phyloP scores from a whole-genome alignment of 129 eudicot genomes.

The Flaveria sonorensis region DNA sequence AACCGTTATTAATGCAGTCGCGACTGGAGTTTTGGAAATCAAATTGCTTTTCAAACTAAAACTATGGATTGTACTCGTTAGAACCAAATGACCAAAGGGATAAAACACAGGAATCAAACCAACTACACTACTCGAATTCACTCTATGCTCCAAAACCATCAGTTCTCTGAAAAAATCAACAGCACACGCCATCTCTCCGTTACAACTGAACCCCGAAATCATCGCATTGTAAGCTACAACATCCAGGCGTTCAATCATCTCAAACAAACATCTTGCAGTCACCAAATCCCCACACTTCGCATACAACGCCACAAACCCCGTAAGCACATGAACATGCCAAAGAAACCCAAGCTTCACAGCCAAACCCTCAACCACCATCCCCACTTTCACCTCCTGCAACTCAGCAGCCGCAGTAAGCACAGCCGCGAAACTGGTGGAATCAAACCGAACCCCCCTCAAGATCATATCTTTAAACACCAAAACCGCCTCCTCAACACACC shows the following conservation, averaged over 20 bases:
- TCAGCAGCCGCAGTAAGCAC: slow-evolving; percentile 71
- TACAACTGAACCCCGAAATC: slow-evolving; percentile 75
- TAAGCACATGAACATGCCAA: slow-evolving; percentile 65
- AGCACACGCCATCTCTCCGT: slow-evolving; percentile 49
- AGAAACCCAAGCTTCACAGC: slow-evolving; percentile 67
- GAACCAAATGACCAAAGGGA: slow-evolving; percentile 71
- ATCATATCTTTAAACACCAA: slow-evolving; percentile 59
- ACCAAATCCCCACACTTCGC: slow-evolving; percentile 65
- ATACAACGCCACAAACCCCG: slow-evolving; percentile 78
- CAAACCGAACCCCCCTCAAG: slow-evolving; percentile 42
- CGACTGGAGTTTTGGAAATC: slow-evolving; percentile 56
- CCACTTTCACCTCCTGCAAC: slow-evolving; percentile 64
- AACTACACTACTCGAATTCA: slow-evolving; percentile 74
- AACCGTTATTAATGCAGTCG: slow-evolving; percentile 84
- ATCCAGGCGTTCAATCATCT: slow-evolving; percentile 59
- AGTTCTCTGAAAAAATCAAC: slow-evolving; percentile 53
- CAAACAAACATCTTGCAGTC: slow-evolving; percentile 62
- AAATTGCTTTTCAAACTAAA: slow-evolving; percentile 61
- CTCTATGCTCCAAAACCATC: slow-evolving; percentile 49
- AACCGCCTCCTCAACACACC: slow-evolving; percentile 50
- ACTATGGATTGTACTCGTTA: slow-evolving; percentile 61
- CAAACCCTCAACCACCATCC: slow-evolving; percentile 65
- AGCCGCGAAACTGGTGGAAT: slow-evolving; percentile 74
- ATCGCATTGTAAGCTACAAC: slow-evolving; percentile 76
- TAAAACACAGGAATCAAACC: slow-evolving; percentile 73